Evolutionary conservation across 2,329 filamentous ascomycete genomes (phyloP), one percentile per base, ranked within the genome.

Genomic region (Pyricularia sp.): DNA sequence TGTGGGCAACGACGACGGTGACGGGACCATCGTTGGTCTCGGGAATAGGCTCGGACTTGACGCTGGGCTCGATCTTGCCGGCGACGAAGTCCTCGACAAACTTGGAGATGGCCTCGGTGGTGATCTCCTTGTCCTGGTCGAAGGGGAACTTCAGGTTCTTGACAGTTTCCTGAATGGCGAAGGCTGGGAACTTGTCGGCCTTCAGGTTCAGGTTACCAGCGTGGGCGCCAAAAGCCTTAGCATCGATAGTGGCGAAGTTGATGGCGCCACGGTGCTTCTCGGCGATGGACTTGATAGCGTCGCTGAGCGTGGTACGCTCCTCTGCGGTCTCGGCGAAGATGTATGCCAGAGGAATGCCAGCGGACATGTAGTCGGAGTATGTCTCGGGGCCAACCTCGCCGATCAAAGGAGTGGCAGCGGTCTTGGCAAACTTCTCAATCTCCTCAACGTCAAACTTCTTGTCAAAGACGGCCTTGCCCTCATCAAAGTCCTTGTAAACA

Each of bases 71-170:
- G 70, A 97, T 77, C 84, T 96, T 96, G 79, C 93, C 94, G 67
- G 85, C 84, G 66, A 87, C 80, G 76, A 93, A 97, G 71, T 94
- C 86, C 69, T 94, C 84, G 66, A 97, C 89, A 75, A 97, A 99
- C 71, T 86, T 80, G 76, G 83, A 84, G 73, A 99, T 88, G 69
- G 84, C 80, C 57, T 84, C 82, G 71, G 84, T 79, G 70, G 85
- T 89, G 72, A 99, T 85, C 77, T 90, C 85, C 80, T 88, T 86
- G 70, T 88, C 85, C 78, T 93, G 89, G 78, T 94, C 90, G 75
- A 87, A 97, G 73, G 94, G 94, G 83, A 89, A 99, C 84, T 99
- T 99, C 79, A 90, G 86, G 85, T 97, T 97, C 86, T 96, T 96
- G 76, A 84, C 83, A 65, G 88, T 91, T 76, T 97, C 91, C 81